Conservation (phyloP, 2,329 filamentous ascomycete genomes). For the Amauroascus verrucosus region DNA sequence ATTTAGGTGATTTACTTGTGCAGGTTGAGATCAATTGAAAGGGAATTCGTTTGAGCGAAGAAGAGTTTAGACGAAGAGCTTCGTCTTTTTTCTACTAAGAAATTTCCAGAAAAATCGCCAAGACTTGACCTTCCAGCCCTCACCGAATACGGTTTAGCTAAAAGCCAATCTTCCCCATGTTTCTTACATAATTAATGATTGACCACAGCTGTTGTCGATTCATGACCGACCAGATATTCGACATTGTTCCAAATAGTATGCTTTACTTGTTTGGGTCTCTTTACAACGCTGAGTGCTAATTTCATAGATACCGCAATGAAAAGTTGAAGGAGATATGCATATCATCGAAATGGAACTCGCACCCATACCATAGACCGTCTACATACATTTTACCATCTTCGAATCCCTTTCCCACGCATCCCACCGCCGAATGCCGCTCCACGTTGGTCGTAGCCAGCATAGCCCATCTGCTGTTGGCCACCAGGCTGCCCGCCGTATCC, state of each 20-base stretch:
- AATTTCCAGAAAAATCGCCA: constrained; percentile 21
- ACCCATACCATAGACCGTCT: not conserved
- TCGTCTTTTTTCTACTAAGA: constrained; percentile 17
- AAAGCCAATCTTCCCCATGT: not conserved
- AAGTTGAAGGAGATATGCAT: too few relatives aligned
- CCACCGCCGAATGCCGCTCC: constrained; percentile 30
- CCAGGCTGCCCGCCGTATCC: constrained; percentile 29
- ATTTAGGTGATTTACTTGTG: not conserved
- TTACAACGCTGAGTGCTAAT: too few relatives aligned
- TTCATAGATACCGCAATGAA: not conserved
- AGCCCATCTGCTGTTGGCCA: constrained; percentile 35
- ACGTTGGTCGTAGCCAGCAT: constrained; percentile 34
- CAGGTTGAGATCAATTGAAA: constrained; percentile 4
- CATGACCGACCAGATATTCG: too few relatives aligned
- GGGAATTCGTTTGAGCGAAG: constrained; percentile 1
- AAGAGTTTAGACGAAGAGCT: not conserved
- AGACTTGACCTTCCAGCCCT: constrained; percentile 9
- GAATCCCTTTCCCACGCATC: constrained; percentile 25
- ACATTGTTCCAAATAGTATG: too few relatives aligned
- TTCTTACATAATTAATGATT: not conserved
- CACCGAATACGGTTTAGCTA: constrained; percentile 2
- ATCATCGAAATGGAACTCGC: not conserved
- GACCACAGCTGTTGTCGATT: too few relatives aligned
- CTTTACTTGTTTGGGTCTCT: too few relatives aligned
- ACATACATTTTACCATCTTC: constrained; percentile 28